Conservation (phyloP, 2,329 filamentous ascomycete species). For the Colletotrichum echinochloae region DNA sequence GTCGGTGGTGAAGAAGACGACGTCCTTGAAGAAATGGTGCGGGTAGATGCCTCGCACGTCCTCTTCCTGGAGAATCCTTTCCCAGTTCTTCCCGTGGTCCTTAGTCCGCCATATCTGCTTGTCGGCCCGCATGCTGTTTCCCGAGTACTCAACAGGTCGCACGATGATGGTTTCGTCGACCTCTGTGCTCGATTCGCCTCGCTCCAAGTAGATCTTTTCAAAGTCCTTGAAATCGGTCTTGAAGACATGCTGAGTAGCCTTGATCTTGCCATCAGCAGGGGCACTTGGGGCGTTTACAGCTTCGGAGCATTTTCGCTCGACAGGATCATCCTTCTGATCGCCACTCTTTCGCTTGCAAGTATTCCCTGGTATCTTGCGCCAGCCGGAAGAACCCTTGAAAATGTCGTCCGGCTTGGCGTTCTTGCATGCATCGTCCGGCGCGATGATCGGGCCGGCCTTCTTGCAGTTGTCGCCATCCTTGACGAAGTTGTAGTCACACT, state of each 20-base stretch:
- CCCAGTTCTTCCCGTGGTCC: constrained; percentile 92
- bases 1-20: constrained; percentile 85
- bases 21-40: constrained; percentile 84
- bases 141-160: constrained; percentile 56
- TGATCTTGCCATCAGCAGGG: constrained; percentile 75
- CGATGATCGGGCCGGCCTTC: constrained; percentile 69
- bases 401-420: constrained; percentile 71
- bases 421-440: constrained; percentile 81
- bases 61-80: constrained; percentile 75
- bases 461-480: constrained; percentile 72
- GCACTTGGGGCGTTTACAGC: constrained; percentile 59
- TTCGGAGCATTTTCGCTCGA: constrained; percentile 83
- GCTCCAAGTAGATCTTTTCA: constrained; percentile 82
- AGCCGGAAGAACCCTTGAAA: constrained; percentile 90
- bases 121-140: constrained; percentile 54
- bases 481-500: constrained; percentile 95
- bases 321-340: constrained; percentile 75
- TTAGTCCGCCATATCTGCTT: constrained; percentile 78
- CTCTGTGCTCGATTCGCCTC: constrained; percentile 71
- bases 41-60: constrained; percentile 78
- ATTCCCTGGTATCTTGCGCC: constrained; percentile 89
- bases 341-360: constrained; percentile 73
- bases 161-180: constrained; percentile 79
- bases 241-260: constrained; percentile 71
- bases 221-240: constrained; percentile 64